A percentile compares a stretch with the other conserved stretches of the same genome.
Evolutionary conservation across 371 early-diverging fungal genomes (phyloP).

Genomic region (Mucor velutinosus): DNA sequence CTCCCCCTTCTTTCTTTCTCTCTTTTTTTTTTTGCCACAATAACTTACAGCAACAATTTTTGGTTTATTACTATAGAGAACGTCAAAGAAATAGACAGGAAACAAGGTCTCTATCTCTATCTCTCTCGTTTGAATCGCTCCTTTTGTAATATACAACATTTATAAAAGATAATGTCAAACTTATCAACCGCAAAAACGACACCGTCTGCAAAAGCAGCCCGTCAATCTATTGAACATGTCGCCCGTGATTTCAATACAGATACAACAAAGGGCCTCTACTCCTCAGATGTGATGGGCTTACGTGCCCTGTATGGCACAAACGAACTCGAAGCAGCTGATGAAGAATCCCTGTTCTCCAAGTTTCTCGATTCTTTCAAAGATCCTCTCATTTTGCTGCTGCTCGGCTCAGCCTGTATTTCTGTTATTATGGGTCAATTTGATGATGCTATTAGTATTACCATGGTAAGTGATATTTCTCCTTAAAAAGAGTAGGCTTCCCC

Average conservation of each 20-base stretch:
- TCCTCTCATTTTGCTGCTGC: constrained; percentile 85
- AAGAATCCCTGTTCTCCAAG: constrained; percentile 45
- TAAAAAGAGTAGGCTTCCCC: background rate
- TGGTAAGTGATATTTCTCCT: constrained; percentile 56
- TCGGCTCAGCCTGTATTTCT: constrained; percentile 87
- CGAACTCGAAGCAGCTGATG: constrained; percentile 51
- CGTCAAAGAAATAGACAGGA: background rate
- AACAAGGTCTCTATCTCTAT: background rate
- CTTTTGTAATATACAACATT: background rate
- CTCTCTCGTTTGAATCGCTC: background rate
- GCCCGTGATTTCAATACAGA: constrained; percentile 57
- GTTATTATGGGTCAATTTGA: constrained; percentile 86
- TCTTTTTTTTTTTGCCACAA: background rate
- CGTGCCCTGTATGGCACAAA: constrained; percentile 61
- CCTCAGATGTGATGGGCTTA: constrained; percentile 55
- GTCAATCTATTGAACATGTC: constrained; percentile 58
- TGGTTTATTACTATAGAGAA: background rate
- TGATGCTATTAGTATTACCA: constrained; percentile 92
- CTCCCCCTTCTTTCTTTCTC: background rate
- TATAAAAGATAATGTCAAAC: constrained; percentile 5
- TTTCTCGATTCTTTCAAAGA: constrained; percentile 48
- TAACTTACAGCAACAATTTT: background rate
- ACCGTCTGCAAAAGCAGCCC: constrained; percentile 63
- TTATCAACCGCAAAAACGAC: constrained; percentile 20
- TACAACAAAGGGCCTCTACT: constrained; percentile 50